These are phyloP conservation scores for Typha latifolia DNA, from an alignment of 176 grass and related monocot species.

Conservation along the genomic window DNA sequence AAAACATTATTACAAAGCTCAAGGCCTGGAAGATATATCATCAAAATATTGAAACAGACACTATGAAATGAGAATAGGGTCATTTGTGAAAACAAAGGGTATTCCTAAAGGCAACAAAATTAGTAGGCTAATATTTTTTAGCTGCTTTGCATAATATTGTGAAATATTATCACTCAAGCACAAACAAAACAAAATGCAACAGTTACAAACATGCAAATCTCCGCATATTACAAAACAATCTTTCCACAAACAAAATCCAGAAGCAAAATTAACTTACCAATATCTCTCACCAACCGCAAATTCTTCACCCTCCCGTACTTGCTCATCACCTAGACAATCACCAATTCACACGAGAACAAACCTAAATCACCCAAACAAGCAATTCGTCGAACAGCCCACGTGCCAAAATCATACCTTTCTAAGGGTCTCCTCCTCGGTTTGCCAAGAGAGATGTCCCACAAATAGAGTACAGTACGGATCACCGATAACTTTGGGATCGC, in stretches of 20 bases:
- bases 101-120: no score
- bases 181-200: no score
- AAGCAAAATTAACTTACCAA: conserved; percentile 31
- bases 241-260: background rate
- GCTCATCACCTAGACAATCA: conserved; percentile 56
- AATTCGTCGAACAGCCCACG: no score
- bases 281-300: conserved; percentile 69
- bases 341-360: conserved; percentile 4
- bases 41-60: background rate
- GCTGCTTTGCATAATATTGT: no score
- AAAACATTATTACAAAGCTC: no score
- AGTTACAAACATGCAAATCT: background rate
- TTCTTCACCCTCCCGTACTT: conserved; percentile 82
- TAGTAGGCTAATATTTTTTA: no score
- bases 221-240: background rate
- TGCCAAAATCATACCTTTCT: conserved; percentile 33
- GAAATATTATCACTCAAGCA: no score
- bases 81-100: background rate
- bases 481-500: conserved; percentile 63
- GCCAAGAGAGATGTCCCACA: conserved; percentile 54
- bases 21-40: no score
- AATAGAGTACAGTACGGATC: conserved; percentile 86
- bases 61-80: background rate
- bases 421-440: conserved; percentile 63
- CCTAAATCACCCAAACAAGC: background rate